Evolutionary conservation across 2,329 filamentous ascomycete genomes (phyloP).

Genomic region (Pseudogymnoascus verrucosus): DNA sequence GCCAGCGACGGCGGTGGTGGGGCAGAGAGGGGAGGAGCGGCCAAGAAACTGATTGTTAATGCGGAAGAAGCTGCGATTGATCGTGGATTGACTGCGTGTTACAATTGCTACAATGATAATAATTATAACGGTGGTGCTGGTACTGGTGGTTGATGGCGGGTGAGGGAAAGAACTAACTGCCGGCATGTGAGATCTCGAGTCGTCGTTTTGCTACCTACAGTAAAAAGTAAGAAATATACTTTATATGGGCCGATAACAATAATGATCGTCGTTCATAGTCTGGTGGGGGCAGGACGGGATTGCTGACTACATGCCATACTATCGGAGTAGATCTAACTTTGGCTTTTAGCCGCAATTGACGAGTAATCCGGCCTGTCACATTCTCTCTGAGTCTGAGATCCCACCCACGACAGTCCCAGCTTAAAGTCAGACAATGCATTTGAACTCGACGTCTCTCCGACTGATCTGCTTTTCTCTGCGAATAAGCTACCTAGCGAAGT

Average conservation of each 20-base stretch:
- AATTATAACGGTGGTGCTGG: background rate
- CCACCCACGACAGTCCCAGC: background rate
- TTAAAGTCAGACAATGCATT: background rate
- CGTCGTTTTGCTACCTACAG: background rate
- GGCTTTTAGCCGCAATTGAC: background rate
- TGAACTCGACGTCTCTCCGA: background rate
- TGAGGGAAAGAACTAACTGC: background rate
- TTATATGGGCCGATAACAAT: background rate
- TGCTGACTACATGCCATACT: background rate
- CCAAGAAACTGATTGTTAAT: background rate
- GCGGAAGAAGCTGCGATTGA: background rate
- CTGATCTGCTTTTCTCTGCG: background rate
- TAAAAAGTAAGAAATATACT: background rate
- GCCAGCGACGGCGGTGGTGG: background rate
- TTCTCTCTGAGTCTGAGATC: background rate
- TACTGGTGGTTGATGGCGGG: background rate
- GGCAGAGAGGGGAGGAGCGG: background rate
- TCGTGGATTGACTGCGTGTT: background rate
- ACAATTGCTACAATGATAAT: background rate
- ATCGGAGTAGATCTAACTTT: background rate
- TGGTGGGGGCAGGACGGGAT: background rate
- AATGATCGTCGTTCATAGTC: background rate
- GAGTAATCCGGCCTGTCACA: background rate
- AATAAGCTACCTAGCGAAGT: background rate
- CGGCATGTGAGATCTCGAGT: background rate